phyloP scores from a whole-genome alignment of 2,329 filamentous ascomycete genomes.

The Sclerotinia minor region DNA sequence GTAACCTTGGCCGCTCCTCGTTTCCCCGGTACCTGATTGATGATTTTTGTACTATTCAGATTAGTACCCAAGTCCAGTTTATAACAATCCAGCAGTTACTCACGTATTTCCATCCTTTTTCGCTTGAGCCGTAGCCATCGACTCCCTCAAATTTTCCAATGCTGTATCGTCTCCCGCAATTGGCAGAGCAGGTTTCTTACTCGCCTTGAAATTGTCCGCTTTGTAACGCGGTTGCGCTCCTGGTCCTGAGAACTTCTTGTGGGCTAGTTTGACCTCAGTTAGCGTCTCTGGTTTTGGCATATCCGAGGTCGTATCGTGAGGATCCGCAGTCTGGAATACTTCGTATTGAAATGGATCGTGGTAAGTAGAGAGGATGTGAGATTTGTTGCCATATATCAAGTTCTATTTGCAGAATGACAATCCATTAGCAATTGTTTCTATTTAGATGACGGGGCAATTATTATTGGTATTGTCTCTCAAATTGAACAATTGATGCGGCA shows the following conservation, averaged over 20 bases:
- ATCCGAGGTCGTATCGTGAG: slow-evolving; percentile 27
- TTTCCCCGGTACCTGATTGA: slow-evolving; percentile 41
- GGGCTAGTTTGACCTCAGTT: slow-evolving; percentile 13
- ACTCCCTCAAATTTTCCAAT: slow-evolving; percentile 51
- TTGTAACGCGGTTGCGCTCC: slow-evolving; percentile 18
- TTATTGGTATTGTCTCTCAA: slow-evolving; percentile 12
- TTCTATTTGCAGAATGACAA: slow-evolving; percentile 21
- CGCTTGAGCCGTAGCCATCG: slow-evolving; percentile 47
- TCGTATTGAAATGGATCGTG: slow-evolving; percentile 54
- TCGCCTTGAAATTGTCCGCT: slow-evolving; percentile 2
- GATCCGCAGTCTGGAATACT: slow-evolving; percentile 55
- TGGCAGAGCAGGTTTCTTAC: slow-evolving; percentile 34
- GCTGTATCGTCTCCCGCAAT: slow-evolving; percentile 51
- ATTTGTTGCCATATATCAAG: slow-evolving; percentile 24
- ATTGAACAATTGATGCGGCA: slow-evolving; percentile 5
- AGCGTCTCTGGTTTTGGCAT: not conserved
- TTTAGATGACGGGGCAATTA: slow-evolving; percentile 26
- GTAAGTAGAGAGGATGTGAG: slow-evolving; percentile 39
- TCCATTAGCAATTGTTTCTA: slow-evolving; percentile 20
- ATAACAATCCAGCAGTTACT: slow-evolving; percentile 31
- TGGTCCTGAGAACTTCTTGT: slow-evolving; percentile 19
- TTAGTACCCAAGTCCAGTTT: slow-evolving; percentile 36
- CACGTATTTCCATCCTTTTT: slow-evolving; percentile 51
- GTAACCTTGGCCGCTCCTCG: slow-evolving; percentile 33
- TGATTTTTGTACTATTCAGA: slow-evolving; percentile 45